These are phyloP conservation scores for Tylopilus rubrobrunneus DNA, from an alignment of 768 basidiomycete species.

Conservation along the genomic window DNA sequence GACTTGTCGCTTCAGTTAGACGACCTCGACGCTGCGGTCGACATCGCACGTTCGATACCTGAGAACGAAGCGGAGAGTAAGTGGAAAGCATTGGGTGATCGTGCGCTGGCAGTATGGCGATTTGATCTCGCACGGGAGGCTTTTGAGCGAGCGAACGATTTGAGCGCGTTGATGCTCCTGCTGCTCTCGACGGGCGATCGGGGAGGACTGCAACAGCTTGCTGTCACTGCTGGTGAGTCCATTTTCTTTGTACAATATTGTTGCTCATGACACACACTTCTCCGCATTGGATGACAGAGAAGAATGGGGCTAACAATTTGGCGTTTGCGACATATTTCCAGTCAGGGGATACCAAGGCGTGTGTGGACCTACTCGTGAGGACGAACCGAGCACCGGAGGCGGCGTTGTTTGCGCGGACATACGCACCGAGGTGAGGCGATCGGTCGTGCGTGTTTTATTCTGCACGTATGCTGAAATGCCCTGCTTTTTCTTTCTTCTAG, in stretches of 20 bases:
- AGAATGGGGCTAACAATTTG: constrained; percentile 85
- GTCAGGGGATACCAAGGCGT: constrained; percentile 71
- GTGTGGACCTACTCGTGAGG: constrained; percentile 79
- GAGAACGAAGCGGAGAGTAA: constrained; percentile 73
- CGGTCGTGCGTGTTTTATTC: background rate
- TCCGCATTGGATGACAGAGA: constrained; percentile 36
- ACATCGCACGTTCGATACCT: constrained; percentile 70
- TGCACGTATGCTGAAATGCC: background rate
- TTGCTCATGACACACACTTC: too few relatives aligned
- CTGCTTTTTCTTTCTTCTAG: constrained; percentile 34
- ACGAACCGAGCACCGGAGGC: constrained; percentile 91
- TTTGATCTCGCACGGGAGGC: constrained; percentile 97
- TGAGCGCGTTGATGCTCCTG: too few relatives aligned
- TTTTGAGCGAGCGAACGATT: too few relatives aligned
- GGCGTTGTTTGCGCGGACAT: constrained; percentile 90
- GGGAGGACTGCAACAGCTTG: too few relatives aligned
- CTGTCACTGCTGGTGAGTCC: too few relatives aligned
- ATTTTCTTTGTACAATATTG: too few relatives aligned
- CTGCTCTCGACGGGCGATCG: too few relatives aligned
- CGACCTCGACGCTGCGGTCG: constrained; percentile 84
- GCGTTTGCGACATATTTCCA: constrained; percentile 90
- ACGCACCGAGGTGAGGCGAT: constrained; percentile 68
- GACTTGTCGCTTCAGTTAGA: constrained; percentile 88
- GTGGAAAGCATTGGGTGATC: constrained; percentile 93
- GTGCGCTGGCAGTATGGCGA: constrained; percentile 87